Evolutionary conservation across 164 flowering plant species (phyloP).

Genomic region (Macadamia tetraphylla): DNA sequence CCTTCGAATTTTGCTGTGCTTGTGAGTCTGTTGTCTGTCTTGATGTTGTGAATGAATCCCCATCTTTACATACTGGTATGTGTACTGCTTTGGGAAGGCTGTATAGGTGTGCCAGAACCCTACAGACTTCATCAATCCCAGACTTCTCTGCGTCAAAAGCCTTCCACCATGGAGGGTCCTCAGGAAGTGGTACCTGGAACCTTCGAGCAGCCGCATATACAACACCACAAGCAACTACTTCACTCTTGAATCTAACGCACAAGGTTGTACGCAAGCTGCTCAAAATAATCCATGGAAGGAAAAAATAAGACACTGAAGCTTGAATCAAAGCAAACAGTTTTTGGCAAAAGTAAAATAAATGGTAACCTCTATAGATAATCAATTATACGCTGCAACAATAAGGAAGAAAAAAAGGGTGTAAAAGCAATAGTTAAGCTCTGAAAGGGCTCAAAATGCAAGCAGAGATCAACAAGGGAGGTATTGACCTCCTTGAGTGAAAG

Average conservation of each 20-base stretch:
- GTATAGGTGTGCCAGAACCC: slow-evolving; percentile 76
- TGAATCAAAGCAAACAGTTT: too few species aligned
- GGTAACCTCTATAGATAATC: too few species aligned
- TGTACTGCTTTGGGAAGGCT: slow-evolving; percentile 82
- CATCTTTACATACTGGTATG: slow-evolving; percentile 76
- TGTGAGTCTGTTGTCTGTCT: slow-evolving; percentile 48
- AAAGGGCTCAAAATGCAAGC: too few species aligned
- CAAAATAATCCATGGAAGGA: background rate
- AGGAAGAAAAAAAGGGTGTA: too few species aligned
- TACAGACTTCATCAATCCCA: slow-evolving; percentile 91
- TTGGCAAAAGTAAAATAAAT: too few species aligned
- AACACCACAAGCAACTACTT: slow-evolving; percentile 97
- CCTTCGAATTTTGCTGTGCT: slow-evolving; percentile 51
- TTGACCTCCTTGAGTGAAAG: too few species aligned
- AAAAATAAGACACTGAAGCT: background rate
- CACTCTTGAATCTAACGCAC: slow-evolving; percentile 91
- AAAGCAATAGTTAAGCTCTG: too few species aligned
- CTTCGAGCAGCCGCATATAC: slow-evolving; percentile 98
- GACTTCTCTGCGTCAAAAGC: slow-evolving; percentile 88
- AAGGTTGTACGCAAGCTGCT: slow-evolving; percentile 84
- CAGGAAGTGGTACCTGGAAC: slow-evolving; percentile 87
- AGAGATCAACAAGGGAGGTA: too few species aligned
- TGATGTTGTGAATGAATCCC: slow-evolving; percentile 52
- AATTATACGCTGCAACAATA: too few species aligned
- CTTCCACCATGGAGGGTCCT: slow-evolving; percentile 99